Conservation (phyloP, 2,329 filamentous ascomycete genomes). For the Aotearoamyces nothofagi region DNA sequence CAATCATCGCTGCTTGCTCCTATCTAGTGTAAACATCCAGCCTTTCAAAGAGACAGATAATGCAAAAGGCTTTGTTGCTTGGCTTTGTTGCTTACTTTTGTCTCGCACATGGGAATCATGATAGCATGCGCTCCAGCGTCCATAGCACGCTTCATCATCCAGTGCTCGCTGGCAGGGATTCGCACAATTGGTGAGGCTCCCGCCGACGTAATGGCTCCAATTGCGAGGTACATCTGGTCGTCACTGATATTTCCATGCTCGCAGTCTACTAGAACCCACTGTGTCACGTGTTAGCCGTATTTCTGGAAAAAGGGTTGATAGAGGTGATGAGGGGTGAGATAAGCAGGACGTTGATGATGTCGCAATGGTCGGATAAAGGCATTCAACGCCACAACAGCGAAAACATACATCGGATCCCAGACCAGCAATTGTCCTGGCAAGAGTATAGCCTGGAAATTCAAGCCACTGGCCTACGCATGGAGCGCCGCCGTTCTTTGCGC, state of each 20-base stretch:
- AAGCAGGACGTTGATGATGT: too few relatives aligned
- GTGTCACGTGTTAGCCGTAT: constrained; percentile 6
- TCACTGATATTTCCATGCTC: constrained; percentile 38
- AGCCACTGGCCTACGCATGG: constrained; percentile 20
- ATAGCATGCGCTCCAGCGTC: constrained; percentile 39
- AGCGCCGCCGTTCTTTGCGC: constrained; percentile 14
- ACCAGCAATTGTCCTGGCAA: constrained; percentile 17
- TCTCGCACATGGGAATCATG: constrained; percentile 22
- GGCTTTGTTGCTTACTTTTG: constrained; percentile 4
- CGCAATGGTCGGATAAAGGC: too few relatives aligned
- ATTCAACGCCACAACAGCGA: too few relatives aligned
- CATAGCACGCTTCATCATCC: constrained; percentile 39
- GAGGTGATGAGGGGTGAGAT: background rate
- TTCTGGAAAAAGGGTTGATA: background rate
- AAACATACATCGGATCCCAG: constrained; percentile 18
- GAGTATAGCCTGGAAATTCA: constrained; percentile 18
- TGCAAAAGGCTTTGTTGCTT: too few relatives aligned
- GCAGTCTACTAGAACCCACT: constrained; percentile 43
- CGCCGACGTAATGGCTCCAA: constrained; percentile 34
- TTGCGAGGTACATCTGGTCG: constrained; percentile 36
- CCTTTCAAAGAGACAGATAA: constrained; percentile 32
- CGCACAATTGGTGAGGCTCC: constrained; percentile 37
- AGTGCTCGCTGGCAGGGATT: constrained; percentile 34
- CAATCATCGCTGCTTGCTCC: constrained; percentile 30
- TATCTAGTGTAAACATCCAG: constrained; percentile 24